Conservation (phyloP, 306 rosid species). For the Leucaena leucocephala region DNA sequence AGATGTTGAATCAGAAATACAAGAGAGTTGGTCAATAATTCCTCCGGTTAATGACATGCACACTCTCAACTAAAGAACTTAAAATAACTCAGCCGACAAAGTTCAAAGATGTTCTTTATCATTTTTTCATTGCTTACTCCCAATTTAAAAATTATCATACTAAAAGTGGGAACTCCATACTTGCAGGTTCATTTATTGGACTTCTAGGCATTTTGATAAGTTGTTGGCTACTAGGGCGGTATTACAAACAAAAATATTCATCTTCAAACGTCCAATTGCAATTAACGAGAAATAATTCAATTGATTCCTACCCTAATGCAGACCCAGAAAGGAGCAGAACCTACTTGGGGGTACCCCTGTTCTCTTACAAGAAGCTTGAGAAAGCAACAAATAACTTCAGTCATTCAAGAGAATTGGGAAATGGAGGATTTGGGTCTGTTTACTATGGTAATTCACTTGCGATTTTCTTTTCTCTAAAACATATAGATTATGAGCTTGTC, state of each 20-base stretch:
- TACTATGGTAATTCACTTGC: constrained; percentile 41
- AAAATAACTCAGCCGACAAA: not conserved
- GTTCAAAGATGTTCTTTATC: not conserved
- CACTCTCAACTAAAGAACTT: not conserved
- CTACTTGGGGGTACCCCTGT: constrained; percentile 44
- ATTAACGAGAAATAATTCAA: constrained; percentile 17
- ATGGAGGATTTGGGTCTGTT: constrained; percentile 55
- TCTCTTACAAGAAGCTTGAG: constrained; percentile 50
- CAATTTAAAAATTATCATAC: not conserved
- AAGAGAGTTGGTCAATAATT: not conserved
- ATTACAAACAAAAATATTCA: constrained; percentile 19
- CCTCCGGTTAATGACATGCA: not conserved
- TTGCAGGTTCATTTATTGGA: constrained; percentile 39
- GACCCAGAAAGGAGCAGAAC: constrained; percentile 34
- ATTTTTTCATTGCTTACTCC: not conserved
- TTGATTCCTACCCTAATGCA: constrained; percentile 17
- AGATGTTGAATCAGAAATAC: no score
- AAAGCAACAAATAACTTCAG: constrained; percentile 70
- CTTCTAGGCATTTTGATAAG: constrained; percentile 22
- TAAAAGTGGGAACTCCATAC: not conserved
- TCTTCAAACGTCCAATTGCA: constrained; percentile 16
- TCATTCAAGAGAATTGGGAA: constrained; percentile 56
- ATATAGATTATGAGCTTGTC: not conserved
- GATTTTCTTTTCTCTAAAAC: not conserved
- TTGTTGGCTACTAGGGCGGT: not conserved